Evolutionary conservation across 2,329 filamentous ascomycete species (phyloP), one percentile per base, ranked within the genome.

Genomic region (Trichoderma afroharzianum): DNA sequence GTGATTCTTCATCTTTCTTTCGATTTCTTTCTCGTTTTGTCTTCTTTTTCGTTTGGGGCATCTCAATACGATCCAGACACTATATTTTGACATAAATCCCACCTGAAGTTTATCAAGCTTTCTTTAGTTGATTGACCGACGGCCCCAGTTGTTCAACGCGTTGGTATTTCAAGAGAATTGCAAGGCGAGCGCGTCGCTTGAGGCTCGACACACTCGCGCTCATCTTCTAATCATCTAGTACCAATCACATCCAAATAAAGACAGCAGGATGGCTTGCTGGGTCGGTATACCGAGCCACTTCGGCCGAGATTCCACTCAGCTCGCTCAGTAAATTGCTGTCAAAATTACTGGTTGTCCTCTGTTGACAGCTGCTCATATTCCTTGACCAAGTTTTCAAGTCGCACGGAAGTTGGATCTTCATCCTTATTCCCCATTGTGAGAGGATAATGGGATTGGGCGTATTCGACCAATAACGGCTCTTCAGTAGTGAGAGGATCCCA

Each of bases 371-470:
- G 18, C 24, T 63, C 59, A n/a, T 63, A 70, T 21, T 57, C 30
- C 26, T 58, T 63, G 33, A 70, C 67, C 3, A 70, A 26, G 18
- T 63, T 62, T 24, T 70, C 67, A 36, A 70, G 53, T 28, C 43
- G 67, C 15, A 58, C 18, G 4, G 39, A 21, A 28, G 14, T 28
- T n/a, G 67, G 67, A 21, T 70, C 67, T 53, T 26, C 21, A 21
- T 63, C 39, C 14, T 26, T 63, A 4, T 9, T 70, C 1, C 57
- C 59, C 57, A 70, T 28, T 26, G 67, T 55, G 3, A 70, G 30
- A 26, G 68, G 68, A 47, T 59, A 70, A 18, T 63, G 58, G 7
- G 68, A 70, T 18, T 63, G 68, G 11, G 68, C 68, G n/a, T 70
- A 47, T 24, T 70, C 21, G 11, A 50, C 9, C 59, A 70, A 30